A percentile compares a stretch with the other conserved stretches of the same genome.
These are phyloP conservation scores for Toxicodendron radicans DNA, from an alignment of 345 rosid genomes.

Conservation along the genomic window DNA sequence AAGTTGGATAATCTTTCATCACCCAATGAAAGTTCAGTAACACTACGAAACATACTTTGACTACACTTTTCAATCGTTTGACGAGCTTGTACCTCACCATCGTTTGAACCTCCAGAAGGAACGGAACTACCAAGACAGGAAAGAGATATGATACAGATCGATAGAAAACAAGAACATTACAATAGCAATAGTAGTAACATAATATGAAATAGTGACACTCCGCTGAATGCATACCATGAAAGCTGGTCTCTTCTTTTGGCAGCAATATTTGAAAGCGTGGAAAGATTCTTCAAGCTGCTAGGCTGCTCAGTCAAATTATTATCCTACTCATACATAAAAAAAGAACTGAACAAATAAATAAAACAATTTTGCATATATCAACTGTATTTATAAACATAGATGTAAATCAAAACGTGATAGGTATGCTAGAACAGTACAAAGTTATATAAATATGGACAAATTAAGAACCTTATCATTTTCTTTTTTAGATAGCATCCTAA, in stretches of 20 bases:
- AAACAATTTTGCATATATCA: not conserved
- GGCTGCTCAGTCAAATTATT: slow-evolving; percentile 44
- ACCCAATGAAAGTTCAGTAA: slow-evolving; percentile 71
- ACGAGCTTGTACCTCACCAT: slow-evolving; percentile 32
- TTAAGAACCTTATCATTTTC: slow-evolving; percentile 64
- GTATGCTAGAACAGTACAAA: slow-evolving; percentile 7
- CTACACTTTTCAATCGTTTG: slow-evolving; percentile 54
- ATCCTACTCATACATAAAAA: slow-evolving; percentile 43
- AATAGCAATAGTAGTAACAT: no score
- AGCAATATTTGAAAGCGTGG: slow-evolving; percentile 55
- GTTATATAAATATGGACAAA: not conserved
- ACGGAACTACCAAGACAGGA: slow-evolving; percentile 46
- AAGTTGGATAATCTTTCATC: slow-evolving; percentile 51
- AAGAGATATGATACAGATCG: slow-evolving; percentile 16
- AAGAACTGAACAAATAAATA: slow-evolving; percentile 14
- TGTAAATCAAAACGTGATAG: not conserved
- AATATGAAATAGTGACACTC: slow-evolving; percentile 2
- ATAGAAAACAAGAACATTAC: slow-evolving; percentile 2
- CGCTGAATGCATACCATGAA: slow-evolving; percentile 42
- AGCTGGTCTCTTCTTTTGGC: slow-evolving; percentile 49
- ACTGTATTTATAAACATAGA: not conserved
- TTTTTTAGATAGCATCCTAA: slow-evolving; percentile 51
- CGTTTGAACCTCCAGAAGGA: slow-evolving; percentile 45
- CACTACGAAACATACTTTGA: slow-evolving; percentile 71
- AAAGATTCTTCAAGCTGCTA: slow-evolving; percentile 42